These are phyloP conservation scores for Lepraria neglecta DNA, from an alignment of 495 filamentous ascomycete genomes.

Conservation along the genomic window DNA sequence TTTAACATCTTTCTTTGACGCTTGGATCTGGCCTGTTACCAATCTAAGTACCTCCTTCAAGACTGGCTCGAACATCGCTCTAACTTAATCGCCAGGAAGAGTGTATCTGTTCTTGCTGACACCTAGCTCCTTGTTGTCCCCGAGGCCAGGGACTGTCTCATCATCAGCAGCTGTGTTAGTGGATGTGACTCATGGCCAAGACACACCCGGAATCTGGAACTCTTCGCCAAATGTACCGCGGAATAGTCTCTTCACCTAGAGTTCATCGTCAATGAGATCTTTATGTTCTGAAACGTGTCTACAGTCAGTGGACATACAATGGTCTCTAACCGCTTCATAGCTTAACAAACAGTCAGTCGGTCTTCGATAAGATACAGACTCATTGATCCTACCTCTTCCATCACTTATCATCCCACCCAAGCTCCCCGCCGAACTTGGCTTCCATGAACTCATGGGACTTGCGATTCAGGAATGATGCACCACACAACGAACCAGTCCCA, in stretches of 20 bases:
- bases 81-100: conserved; percentile 51
- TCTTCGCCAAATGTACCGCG: conserved; percentile 19
- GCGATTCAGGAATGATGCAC: conserved; percentile 64
- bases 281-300: not conserved
- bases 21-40: conserved; percentile 55
- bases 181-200: not conserved
- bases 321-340: conserved; percentile 24
- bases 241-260: conserved; percentile 21
- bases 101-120: conserved; percentile 55
- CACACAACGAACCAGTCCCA: conserved; percentile 60
- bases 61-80: conserved; percentile 59
- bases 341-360: conserved; percentile 4
- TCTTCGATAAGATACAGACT: not conserved
- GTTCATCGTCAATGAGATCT: too few species aligned
- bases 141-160: conserved; percentile 18
- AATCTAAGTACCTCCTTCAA: conserved; percentile 56
- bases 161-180: not conserved
- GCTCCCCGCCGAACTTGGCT: conserved; percentile 51
- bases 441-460: conserved; percentile 62
- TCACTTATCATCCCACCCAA: conserved; percentile 51
- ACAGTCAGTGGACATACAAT: conserved; percentile 3
- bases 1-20: conserved; percentile 26
- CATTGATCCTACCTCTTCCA: conserved; percentile 41
- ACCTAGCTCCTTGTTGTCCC: conserved; percentile 43
- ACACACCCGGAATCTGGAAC: conserved; percentile 24